phyloP scores from a whole-genome alignment of 177 flowering plant genomes.

The Vitis hybrid region DNA sequence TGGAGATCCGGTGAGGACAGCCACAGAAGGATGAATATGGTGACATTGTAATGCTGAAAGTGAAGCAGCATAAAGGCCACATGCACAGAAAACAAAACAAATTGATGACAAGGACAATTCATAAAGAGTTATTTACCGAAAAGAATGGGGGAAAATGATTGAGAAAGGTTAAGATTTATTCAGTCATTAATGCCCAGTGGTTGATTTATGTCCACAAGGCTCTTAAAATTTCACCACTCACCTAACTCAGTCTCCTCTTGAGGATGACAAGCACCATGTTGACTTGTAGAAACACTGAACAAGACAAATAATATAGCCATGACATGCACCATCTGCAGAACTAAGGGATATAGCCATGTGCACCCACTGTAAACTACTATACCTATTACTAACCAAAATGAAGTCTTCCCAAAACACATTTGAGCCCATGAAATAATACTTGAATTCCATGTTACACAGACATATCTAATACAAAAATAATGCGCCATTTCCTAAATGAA shows the following conservation, averaged over 20 bases:
- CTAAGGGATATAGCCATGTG: not conserved
- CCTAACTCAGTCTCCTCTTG: not conserved
- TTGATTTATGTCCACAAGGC: too few species aligned
- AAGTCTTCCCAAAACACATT: too few species aligned
- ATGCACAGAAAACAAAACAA: not conserved
- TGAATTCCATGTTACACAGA: too few species aligned
- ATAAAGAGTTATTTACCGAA: not conserved
- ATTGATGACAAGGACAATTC: not conserved
- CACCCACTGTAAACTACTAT: too few species aligned
- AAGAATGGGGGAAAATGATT: too few species aligned
- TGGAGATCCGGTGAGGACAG: not conserved
- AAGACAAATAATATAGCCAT: not conserved
- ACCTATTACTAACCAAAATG: too few species aligned
- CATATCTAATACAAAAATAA: too few species aligned
- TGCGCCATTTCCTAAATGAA: too few species aligned
- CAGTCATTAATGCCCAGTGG: too few species aligned
- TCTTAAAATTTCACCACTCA: not conserved
- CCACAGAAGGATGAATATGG: not conserved
- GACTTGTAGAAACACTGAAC: not conserved
- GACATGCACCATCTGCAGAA: too few species aligned
- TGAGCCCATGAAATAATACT: too few species aligned
- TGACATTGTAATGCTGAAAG: not conserved
- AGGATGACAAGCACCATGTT: not conserved
- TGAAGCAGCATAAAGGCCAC: constrained; percentile 4
- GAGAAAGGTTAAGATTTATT: too few species aligned